Evolutionary conservation across 805 yeast species (phyloP), one percentile per base, ranked within the genome.

Genomic region (Kluyveromyces aestuarii): DNA sequence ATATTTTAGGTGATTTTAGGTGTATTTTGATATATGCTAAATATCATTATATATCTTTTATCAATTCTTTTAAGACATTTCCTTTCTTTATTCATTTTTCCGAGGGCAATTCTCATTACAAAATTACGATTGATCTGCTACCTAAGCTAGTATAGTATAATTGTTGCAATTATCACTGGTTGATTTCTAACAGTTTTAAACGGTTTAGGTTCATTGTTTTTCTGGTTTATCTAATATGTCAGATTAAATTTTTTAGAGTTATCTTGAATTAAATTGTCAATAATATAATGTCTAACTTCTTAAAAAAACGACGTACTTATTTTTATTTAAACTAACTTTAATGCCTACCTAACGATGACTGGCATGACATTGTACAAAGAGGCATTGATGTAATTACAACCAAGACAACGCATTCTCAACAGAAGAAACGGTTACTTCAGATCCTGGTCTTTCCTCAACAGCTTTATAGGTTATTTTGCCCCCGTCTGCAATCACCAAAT

Each of bases 401-500:
- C 60, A 57, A 44, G 64, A 56, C 48, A 68, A 50, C 8, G 65
- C 67, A 17, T 55, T 52, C 27, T 62, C 68, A n/a, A 67, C 69
- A 35, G 68, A 59, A 5, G 71, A 64, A 16, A 63, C 68, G 13
- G 69, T 61, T 10, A 70, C 72, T 4, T 68, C 71, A 33, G 63
- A 58, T 41, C 62, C 67, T 36, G 67, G 62, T 50, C 64, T 65
- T 39, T 50, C 52, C 51, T 69, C 73, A 55, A 59, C 61, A 50
- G 62, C 73, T 37, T 74, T 67, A 64, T 79, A 80, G 46, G 67
- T 64, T 50, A 80, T 74, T 50, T 68, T 67, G 57, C 82, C 82
- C 50, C 77, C 67, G 57, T 79, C 81, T 47, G 85, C 80, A 52
- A 88, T 72, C 50, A 83, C 70, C 41, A 91, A 88, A 69, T 80